Percentiles rank a stretch among this genome's conserved stretches.
Conservation (phyloP, 768 basidiomycete species). For the Lentinus brumalis region DNA sequence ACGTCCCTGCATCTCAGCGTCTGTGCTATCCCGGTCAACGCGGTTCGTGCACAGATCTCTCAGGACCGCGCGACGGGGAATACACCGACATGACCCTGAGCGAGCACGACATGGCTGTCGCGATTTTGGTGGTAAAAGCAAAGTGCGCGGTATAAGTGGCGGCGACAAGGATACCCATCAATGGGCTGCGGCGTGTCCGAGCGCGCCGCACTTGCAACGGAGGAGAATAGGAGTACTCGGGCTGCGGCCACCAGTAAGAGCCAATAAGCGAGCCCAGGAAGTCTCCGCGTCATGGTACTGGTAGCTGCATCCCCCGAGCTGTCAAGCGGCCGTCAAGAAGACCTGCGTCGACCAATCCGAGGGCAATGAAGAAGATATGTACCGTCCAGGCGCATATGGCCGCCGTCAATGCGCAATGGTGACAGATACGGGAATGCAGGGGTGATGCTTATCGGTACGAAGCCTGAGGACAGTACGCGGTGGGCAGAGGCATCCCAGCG, state of each 20-base stretch:
- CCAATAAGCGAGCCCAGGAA: neutral
- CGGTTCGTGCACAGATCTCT: neutral
- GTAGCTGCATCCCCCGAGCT: neutral
- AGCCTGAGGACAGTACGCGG: neutral
- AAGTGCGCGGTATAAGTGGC: neutral
- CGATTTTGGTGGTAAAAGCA: conserved; percentile 8
- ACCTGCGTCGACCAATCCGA: neutral
- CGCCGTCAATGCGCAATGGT: neutral
- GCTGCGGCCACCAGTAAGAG: neutral
- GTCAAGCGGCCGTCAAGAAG: neutral
- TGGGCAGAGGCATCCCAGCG: neutral
- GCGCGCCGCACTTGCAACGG: neutral
- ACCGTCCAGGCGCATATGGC: neutral
- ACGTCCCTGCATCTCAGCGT: neutral
- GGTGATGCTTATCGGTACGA: conserved; percentile 6
- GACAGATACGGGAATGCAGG: neutral
- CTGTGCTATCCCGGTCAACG: neutral
- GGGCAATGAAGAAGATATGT: neutral
- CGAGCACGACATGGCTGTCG: conserved; percentile 2
- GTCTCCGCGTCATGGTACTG: neutral
- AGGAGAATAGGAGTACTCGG: neutral
- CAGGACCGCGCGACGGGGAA: neutral
- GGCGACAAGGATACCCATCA: neutral
- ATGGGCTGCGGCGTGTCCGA: neutral
- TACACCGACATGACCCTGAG: neutral